Evolutionary conservation across 75 land plant genomes (phyloP).

Genomic region (Pseudotsuga menziesii): DNA sequence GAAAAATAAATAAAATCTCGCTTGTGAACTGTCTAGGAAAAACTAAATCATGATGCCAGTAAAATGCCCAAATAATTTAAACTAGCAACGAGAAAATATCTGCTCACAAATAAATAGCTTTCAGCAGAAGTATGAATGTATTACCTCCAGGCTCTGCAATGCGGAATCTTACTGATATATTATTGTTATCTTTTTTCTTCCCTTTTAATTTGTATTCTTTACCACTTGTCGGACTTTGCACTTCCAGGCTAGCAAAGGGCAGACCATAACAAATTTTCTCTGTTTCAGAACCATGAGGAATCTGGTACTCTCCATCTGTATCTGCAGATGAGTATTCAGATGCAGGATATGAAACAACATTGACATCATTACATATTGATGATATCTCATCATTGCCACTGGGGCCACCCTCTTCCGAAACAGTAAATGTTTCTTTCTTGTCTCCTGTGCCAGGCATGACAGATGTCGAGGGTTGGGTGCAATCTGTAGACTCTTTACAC

Average conservation of each 20-base stretch:
- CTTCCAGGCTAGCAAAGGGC: conserved; percentile 29
- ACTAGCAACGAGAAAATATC: not conserved
- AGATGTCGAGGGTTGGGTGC: not conserved
- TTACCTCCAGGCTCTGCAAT: conserved; percentile 59
- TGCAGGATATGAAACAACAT: not conserved
- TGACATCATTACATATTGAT: conserved; percentile 8
- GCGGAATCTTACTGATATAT: conserved; percentile 42
- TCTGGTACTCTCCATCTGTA: conserved; percentile 22
- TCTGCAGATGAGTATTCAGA: conserved; percentile 33
- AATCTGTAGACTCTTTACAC: conserved; percentile 9
- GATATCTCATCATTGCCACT: not conserved
- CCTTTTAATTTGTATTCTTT: conserved; percentile 52
- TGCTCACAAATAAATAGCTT: not conserved
- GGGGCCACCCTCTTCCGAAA: conserved; percentile 9
- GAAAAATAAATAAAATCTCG: not conserved
- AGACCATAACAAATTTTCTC: conserved; percentile 14
- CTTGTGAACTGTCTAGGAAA: not conserved
- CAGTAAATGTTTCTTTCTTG: conserved; percentile 16
- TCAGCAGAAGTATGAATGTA: not conserved
- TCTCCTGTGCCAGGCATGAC: not conserved
- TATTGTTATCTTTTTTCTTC: conserved; percentile 34
- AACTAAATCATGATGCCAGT: not conserved
- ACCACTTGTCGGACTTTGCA: conserved; percentile 25
- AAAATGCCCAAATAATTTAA: not conserved
- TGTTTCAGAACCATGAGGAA: conserved; percentile 11